Evolutionary conservation across 75 land plant species (phyloP).

Genomic region (Selaginella moellendorffii): DNA sequence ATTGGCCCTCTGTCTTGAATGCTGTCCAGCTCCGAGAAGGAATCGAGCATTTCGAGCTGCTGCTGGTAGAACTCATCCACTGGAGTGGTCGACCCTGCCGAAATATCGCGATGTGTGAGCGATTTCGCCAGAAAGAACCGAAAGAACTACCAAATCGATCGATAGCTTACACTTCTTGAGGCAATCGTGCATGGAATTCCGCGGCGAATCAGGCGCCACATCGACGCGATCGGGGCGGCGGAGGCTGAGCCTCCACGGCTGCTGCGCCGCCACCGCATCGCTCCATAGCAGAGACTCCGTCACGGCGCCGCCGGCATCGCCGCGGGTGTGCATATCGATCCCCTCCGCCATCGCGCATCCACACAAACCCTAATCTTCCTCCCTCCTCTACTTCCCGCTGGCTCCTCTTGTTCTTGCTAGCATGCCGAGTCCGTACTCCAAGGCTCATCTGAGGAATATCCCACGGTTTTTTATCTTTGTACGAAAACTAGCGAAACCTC

Average conservation of each 20-base stretch:
- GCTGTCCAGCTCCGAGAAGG: conserved; percentile 77
- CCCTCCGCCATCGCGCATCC: neutral
- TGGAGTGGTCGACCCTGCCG: conserved; percentile 39
- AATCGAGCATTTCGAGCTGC: conserved; percentile 78
- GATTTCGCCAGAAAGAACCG: no score
- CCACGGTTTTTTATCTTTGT: no score
- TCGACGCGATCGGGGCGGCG: neutral
- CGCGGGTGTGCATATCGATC: neutral
- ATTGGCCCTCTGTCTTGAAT: conserved; percentile 51
- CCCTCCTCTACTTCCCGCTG: no score
- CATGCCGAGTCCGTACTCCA: no score
- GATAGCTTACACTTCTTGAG: neutral
- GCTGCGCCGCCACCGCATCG: neutral
- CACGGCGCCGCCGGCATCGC: neutral
- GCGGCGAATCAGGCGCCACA: neutral
- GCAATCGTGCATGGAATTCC: neutral
- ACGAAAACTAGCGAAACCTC: no score
- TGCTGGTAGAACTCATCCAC: conserved; percentile 87
- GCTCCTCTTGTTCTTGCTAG: no score
- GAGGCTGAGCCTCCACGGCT: neutral
- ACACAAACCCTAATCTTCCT: neutral
- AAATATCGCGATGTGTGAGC: no score
- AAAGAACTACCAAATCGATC: no score
- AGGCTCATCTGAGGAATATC: no score
- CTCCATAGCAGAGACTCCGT: neutral